phyloP scores from a whole-genome alignment of 768 basidiomycete species.

The Mycena rosella region DNA sequence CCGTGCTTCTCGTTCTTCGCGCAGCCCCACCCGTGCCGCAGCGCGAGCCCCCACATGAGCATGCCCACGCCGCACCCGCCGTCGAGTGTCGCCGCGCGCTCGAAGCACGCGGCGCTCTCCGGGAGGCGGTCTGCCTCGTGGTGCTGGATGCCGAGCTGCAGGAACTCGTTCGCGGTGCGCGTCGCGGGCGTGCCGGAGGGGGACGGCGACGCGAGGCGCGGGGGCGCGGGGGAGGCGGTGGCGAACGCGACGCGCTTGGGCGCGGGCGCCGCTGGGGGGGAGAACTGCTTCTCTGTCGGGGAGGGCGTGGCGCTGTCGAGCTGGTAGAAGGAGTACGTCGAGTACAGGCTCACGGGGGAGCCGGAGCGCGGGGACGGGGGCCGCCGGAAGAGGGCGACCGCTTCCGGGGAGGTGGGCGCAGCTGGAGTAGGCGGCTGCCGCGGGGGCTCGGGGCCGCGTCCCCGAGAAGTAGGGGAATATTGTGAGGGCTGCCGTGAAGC shows the following conservation, averaged over 20 bases:
- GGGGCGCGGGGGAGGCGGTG: conserved; percentile 22
- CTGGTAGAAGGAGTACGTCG: conserved; percentile 76
- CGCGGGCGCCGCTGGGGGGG: conserved; percentile 34
- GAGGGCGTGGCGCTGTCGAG: conserved; percentile 61
- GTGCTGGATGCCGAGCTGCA: conserved; percentile 82
- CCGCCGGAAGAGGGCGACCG: conserved; percentile 43
- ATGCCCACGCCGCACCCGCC: conserved; percentile 92
- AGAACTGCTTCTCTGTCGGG: conserved; percentile 50
- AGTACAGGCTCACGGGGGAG: conserved; percentile 64
- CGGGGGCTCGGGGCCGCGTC: conserved; percentile 22
- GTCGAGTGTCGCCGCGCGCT: conserved; percentile 76
- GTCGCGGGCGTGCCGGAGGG: not conserved
- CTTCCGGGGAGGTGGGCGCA: conserved; percentile 19
- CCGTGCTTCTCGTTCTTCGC: conserved; percentile 82
- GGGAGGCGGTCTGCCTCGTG: conserved; percentile 80
- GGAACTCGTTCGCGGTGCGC: conserved; percentile 71
- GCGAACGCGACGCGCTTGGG: conserved; percentile 27
- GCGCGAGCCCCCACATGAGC: conserved; percentile 91
- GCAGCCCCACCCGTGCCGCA: conserved; percentile 92
- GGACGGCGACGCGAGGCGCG: conserved; percentile 27
- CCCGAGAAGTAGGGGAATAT: not conserved
- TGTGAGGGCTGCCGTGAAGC: not conserved
- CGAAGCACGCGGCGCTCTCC: conserved; percentile 81
- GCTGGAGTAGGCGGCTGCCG: conserved; percentile 5
- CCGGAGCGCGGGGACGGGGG: conserved; percentile 52